phyloP scores from a whole-genome alignment of 164 flowering plant species.

The Kalanchoe fedtschenkoi region DNA sequence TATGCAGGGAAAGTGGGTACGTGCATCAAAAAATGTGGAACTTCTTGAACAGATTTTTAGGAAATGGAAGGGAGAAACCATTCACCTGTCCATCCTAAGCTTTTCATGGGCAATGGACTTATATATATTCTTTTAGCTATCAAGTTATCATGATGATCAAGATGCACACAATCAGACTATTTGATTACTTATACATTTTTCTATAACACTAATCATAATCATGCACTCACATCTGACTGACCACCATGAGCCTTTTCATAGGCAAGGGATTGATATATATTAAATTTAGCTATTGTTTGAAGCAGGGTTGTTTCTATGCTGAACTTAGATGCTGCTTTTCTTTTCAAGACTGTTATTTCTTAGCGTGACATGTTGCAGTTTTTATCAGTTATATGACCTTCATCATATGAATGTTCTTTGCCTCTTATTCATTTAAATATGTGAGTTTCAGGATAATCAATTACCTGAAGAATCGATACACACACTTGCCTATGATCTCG shows the following conservation, averaged over 20 bases:
- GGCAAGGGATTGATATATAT: slow-evolving; percentile 64
- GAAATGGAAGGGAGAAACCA: too few species aligned
- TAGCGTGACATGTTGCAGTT: neutral
- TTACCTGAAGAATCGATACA: slow-evolving; percentile 95
- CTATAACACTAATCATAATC: neutral
- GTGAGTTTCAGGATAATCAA: slow-evolving; percentile 46
- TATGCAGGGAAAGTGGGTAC: neutral
- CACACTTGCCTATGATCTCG: slow-evolving; percentile 35
- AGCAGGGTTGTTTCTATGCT: too few species aligned
- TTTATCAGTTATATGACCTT: neutral
- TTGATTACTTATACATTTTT: neutral
- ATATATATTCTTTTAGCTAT: too few species aligned
- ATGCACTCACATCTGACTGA: neutral
- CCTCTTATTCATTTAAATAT: neutral
- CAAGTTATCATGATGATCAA: too few species aligned
- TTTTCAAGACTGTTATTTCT: slow-evolving; percentile 7
- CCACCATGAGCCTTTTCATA: slow-evolving; percentile 43
- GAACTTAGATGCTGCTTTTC: slow-evolving; percentile 5
- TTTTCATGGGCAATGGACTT: too few species aligned
- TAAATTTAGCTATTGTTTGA: slow-evolving; percentile 5
- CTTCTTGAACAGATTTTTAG: neutral
- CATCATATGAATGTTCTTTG: neutral
- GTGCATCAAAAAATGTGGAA: neutral
- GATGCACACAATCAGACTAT: neutral
- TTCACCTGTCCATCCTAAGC: too few species aligned